Evolutionary conservation across 768 basidiomycete species (phyloP).

Genomic region (Inosperma sp.): DNA sequence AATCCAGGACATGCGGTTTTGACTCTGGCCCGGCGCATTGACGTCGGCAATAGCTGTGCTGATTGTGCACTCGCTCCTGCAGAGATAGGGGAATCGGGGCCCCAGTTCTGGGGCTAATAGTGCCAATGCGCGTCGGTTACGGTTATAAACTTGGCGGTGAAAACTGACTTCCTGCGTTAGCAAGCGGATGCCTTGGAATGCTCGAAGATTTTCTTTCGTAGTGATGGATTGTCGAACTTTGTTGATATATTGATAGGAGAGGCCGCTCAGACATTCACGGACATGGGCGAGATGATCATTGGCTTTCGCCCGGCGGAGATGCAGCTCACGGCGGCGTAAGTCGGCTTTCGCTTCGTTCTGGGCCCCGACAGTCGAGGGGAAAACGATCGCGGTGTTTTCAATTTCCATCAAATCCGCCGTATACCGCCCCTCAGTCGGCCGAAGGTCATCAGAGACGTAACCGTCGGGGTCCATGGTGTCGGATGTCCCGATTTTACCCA

Average conservation of each 20-base stretch:
- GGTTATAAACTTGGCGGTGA: not conserved
- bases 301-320: not conserved
- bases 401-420: not conserved
- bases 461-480: not conserved
- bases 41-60: not conserved
- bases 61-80: not conserved
- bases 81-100: not conserved
- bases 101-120: not conserved
- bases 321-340: not conserved
- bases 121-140: not conserved
- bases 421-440: not conserved
- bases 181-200: not conserved
- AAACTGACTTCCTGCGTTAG: not conserved
- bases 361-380: not conserved
- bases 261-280: not conserved
- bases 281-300: not conserved
- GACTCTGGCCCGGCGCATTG: not conserved
- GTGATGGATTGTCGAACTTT: not conserved
- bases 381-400: not conserved
- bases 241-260: not conserved
- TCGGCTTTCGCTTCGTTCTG: not conserved
- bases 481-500: not conserved
- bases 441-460: not conserved
- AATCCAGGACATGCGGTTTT: not conserved
- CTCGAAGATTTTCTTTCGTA: not conserved